These are phyloP conservation scores for Arthroderma sp. DNA, from an alignment of 2,329 filamentous ascomycete genomes.

Conservation along the genomic window DNA sequence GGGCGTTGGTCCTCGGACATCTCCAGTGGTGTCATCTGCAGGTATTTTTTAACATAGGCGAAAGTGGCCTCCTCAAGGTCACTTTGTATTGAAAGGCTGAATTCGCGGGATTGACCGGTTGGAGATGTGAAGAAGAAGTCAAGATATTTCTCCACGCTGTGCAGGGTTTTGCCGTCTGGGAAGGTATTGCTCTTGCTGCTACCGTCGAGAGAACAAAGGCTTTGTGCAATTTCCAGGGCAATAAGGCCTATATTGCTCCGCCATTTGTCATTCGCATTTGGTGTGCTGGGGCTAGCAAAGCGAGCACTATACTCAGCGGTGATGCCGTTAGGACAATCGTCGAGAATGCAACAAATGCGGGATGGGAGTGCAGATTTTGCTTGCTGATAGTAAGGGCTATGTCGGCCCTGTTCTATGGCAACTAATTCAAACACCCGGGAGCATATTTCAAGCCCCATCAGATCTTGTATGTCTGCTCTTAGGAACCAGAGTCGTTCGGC, in stretches of 20 bases:
- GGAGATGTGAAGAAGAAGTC: constrained; percentile 27
- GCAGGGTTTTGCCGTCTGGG: constrained; percentile 26
- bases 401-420: constrained; percentile 23
- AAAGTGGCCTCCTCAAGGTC: constrained; percentile 25
- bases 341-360: constrained; percentile 30
- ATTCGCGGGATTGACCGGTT: constrained; percentile 24
- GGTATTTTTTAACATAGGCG: constrained; percentile 26
- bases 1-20: constrained; percentile 34
- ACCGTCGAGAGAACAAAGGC: constrained; percentile 13
- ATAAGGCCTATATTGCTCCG: constrained; percentile 27
- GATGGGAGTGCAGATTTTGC: constrained; percentile 28
- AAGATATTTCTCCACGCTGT: constrained; percentile 24
- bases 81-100: constrained; percentile 24
- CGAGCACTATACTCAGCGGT: not conserved
- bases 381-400: constrained; percentile 22
- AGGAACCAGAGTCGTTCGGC: constrained; percentile 43
- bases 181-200: constrained; percentile 9
- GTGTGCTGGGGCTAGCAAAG: not conserved
- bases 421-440: constrained; percentile 38
- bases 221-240: constrained; percentile 33
- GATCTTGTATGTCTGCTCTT: constrained; percentile 41
- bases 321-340: not conserved
- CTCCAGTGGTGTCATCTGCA: constrained; percentile 31
- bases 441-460: constrained; percentile 45
- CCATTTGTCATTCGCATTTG: constrained; percentile 18